Evolutionary conservation across 495 filamentous ascomycete species (phyloP), one percentile per base, ranked within the genome.

Genomic region (Aspergillus sclerotioniger): DNA sequence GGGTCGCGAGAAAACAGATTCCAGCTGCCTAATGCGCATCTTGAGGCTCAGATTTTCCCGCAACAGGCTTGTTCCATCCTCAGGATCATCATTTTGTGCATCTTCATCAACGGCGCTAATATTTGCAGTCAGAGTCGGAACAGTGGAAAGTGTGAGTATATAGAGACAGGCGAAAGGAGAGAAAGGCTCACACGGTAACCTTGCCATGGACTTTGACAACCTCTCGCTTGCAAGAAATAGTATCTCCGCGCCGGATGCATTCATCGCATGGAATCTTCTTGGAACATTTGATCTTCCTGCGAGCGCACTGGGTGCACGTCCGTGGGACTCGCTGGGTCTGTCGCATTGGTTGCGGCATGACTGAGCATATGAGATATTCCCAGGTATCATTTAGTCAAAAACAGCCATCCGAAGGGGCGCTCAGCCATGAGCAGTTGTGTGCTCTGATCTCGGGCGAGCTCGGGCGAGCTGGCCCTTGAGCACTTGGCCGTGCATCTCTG

Each of bases 321-420:
- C 39, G 52, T 8, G 52, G 52, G 19, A 44, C 52, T 43, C 52
- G 20, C 39, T 54, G 52, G 52, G 52, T 54, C n/a, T 41, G 21
- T 6, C 52, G 52, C 25, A 54, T 54, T 4, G 29, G 25, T 16
- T 50, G 47, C 7, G 47, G 28, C 47, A 50, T 50, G 47, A 16
- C 25, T 20, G 21, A 28, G 16, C 16, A 25, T 21, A 29, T 25
- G 17, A 15, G 35, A 12, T 41, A n/a, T 13, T 35, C 33, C 13
- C 33, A 13, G 33, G 2, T 3, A 9, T 35, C 9, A 8, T 35
- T 35, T 8, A 35, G 33, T 25, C 15, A n/a, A 15, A 15, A 44
- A 44, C 15, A 16, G 16, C n/a, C 2, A 44, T 44, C 41, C 41
- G 41, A 44, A 4, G 19, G 8, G n/a, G 15, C 7, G 41, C n/a